These are phyloP conservation scores for Pyrenula massariospora DNA, from an alignment of 495 filamentous ascomycete genomes.

Conservation along the genomic window DNA sequence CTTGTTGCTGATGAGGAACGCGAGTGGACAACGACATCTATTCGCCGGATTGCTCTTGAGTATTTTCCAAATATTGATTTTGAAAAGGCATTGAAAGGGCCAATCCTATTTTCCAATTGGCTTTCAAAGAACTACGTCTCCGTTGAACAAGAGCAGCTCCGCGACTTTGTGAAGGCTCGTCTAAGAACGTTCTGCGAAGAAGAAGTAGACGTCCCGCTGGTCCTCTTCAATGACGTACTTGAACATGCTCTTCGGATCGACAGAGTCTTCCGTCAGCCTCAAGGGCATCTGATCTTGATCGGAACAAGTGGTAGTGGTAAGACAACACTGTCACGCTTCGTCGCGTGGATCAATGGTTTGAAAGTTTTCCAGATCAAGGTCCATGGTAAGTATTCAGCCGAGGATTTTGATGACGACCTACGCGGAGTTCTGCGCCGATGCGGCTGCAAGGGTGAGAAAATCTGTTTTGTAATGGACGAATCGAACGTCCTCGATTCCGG, in stretches of 20 bases:
- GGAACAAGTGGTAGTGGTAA: slow-evolving; percentile 97
- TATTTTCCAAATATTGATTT: slow-evolving; percentile 91
- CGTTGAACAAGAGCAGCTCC: slow-evolving; percentile 84
- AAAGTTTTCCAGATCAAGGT: slow-evolving; percentile 99
- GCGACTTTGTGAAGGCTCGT: slow-evolving; percentile 94
- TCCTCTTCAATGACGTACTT: slow-evolving; percentile 95
- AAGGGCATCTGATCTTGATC: slow-evolving; percentile 95
- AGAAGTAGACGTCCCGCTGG: slow-evolving; percentile 94
- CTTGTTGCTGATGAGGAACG: slow-evolving; percentile 89
- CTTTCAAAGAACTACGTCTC: slow-evolving; percentile 98
- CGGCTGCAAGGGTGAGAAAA: slow-evolving; percentile 97
- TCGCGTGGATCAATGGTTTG: slow-evolving; percentile 99
- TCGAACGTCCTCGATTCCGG: slow-evolving; percentile 96
- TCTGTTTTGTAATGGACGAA: slow-evolving; percentile 99
- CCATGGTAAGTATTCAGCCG: slow-evolving; percentile 93
- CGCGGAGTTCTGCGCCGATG: slow-evolving; percentile 84
- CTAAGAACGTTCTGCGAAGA: slow-evolving; percentile 98
- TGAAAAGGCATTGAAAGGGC: slow-evolving; percentile 74
- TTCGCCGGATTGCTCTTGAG: slow-evolving; percentile 74
- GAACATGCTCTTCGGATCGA: slow-evolving; percentile 98
- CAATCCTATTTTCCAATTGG: slow-evolving; percentile 98
- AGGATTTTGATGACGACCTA: slow-evolving; percentile 97
- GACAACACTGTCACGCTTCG: slow-evolving; percentile 93
- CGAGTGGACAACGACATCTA: slow-evolving; percentile 82
- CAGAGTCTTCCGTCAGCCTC: slow-evolving; percentile 94